Conservation (phyloP, 352 stramenopile species). For the Lagenidium giganteum region DNA sequence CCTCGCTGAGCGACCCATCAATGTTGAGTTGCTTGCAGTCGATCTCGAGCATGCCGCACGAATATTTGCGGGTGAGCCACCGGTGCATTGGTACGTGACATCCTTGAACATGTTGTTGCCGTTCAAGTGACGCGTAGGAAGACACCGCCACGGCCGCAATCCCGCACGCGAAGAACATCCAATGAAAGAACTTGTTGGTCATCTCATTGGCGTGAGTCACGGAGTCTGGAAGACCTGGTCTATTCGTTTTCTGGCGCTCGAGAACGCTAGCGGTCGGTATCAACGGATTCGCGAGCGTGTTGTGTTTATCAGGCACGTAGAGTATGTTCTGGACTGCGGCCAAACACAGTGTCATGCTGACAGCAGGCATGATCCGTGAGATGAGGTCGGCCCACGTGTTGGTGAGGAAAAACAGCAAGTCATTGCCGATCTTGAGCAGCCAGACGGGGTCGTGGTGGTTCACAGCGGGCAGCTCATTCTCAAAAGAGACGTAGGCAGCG, state of each 20-base stretch:
- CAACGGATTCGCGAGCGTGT: not conserved
- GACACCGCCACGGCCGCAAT: not conserved
- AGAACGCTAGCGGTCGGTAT: not conserved
- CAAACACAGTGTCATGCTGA: slow-evolving; percentile 11
- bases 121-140: not conserved
- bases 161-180: not conserved
- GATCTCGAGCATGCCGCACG: slow-evolving; percentile 14
- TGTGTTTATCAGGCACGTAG: not conserved
- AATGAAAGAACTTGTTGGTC: not conserved
- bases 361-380: slow-evolving; percentile 1
- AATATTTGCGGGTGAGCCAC: slow-evolving; percentile 11
- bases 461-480: not conserved
- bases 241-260: no score
- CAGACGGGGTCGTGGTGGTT: slow-evolving; percentile 9
- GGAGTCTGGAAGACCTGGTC: no score
- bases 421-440: slow-evolving; percentile 6
- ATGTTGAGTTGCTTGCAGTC: slow-evolving; percentile 7
- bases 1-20: not conserved
- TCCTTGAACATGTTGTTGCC: not conserved
- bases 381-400: slow-evolving; percentile 8
- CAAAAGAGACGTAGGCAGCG: slow-evolving; percentile 5
- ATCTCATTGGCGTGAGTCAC: not conserved
- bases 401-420: slow-evolving; percentile 12
- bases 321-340: not conserved
- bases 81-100: not conserved